phyloP scores from a whole-genome alignment of 1,139 yeast genomes.

The Pichia sp. region DNA sequence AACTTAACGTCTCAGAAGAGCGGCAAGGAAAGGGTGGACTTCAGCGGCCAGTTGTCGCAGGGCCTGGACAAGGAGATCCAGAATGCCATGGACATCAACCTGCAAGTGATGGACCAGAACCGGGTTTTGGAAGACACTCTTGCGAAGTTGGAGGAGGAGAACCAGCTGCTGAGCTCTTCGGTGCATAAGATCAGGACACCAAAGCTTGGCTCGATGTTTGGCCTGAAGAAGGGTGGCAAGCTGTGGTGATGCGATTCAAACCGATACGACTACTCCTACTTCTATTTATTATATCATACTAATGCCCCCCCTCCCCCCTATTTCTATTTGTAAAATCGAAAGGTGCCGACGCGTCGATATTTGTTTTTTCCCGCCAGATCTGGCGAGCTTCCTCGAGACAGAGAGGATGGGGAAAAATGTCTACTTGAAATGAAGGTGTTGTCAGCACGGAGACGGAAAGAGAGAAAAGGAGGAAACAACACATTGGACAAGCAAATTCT shows the following conservation, averaged over 20 bases:
- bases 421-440: neutral
- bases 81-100: constrained; percentile 55
- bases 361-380: neutral
- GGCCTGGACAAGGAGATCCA: constrained; percentile 47
- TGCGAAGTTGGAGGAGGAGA: constrained; percentile 50
- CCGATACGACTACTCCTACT: neutral
- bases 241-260: constrained; percentile 15
- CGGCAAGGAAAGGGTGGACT: constrained; percentile 19
- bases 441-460: neutral
- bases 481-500: too few relatives aligned
- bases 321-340: neutral
- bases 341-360: constrained; percentile 1
- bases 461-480: neutral
- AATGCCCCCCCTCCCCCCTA: too few relatives aligned
- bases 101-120: constrained; percentile 53
- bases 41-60: constrained; percentile 19
- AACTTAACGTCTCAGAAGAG: constrained; percentile 31
- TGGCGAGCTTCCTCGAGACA: neutral
- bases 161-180: constrained; percentile 30
- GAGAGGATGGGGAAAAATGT: neutral
- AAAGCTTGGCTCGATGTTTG: constrained; percentile 13
- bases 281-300: neutral
- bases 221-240: constrained; percentile 17
- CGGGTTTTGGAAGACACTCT: constrained; percentile 51
- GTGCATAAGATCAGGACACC: constrained; percentile 19